phyloP scores from a whole-genome alignment of 306 rosid species.

The Hippophae rhamnoides region DNA sequence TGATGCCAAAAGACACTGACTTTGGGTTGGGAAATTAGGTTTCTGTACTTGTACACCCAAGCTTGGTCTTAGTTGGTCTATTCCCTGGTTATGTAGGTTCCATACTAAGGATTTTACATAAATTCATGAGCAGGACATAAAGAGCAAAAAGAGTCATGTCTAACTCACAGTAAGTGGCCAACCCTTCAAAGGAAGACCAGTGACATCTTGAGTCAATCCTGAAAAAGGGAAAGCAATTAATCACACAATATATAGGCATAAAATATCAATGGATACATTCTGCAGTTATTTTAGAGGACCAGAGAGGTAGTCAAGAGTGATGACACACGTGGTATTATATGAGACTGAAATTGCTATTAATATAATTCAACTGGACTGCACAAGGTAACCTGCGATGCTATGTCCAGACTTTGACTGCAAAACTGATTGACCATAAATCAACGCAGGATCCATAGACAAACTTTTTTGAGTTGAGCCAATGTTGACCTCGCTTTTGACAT shows the following conservation, averaged over 20 bases:
- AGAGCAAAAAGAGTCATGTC: constrained; percentile 10
- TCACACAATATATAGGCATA: not conserved
- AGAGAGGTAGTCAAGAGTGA: no score
- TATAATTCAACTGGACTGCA: not conserved
- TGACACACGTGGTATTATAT: no score
- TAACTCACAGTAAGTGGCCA: constrained; percentile 91
- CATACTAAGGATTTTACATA: constrained; percentile 22
- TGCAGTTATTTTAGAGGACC: no score
- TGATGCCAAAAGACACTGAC: constrained; percentile 78
- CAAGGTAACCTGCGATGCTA: constrained; percentile 53
- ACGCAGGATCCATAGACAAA: constrained; percentile 71
- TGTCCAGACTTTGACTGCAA: constrained; percentile 81
- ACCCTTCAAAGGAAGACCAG: constrained; percentile 80
- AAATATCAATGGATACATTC: not conserved
- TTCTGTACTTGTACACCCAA: constrained; percentile 79
- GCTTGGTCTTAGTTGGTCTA: constrained; percentile 77
- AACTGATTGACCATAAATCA: constrained; percentile 72
- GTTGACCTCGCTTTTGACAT: constrained; percentile 62
- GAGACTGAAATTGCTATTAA: not conserved
- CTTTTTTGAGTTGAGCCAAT: constrained; percentile 68
- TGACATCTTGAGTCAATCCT: constrained; percentile 70
- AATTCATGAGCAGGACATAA: constrained; percentile 12
- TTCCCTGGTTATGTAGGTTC: constrained; percentile 46
- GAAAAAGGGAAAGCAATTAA: constrained; percentile 21
- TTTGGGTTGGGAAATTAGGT: constrained; percentile 73